These are phyloP conservation scores for Parasitella parasitica DNA, from an alignment of 371 early-diverging fungal genomes.

Conservation along the genomic window DNA sequence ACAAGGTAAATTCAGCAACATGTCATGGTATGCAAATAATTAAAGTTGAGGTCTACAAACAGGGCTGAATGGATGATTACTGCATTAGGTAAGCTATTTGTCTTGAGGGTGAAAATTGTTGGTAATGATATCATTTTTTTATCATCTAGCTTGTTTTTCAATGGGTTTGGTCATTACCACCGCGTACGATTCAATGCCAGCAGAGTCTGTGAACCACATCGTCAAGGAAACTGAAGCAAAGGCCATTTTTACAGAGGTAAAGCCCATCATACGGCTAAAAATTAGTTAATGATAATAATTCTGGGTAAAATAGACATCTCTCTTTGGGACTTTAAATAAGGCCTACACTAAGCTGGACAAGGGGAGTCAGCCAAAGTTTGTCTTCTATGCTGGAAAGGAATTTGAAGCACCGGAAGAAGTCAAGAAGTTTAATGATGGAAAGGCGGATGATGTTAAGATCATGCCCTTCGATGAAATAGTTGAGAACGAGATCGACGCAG, in stretches of 20 bases:
- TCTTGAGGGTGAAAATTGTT: not conserved
- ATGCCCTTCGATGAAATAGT: constrained; percentile 30
- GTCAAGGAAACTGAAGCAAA: constrained; percentile 72
- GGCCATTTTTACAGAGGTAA: constrained; percentile 75
- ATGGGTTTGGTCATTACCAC: constrained; percentile 78
- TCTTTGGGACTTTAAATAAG: constrained; percentile 34
- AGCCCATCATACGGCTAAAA: not conserved
- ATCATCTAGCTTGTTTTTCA: constrained; percentile 63
- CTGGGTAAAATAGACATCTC: constrained; percentile 16
- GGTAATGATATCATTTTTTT: not conserved
- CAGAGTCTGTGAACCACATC: constrained; percentile 71
- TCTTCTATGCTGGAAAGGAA: constrained; percentile 39
- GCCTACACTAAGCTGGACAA: constrained; percentile 23
- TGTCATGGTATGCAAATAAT: not conserved
- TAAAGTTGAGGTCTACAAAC: not conserved
- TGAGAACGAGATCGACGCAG: not conserved
- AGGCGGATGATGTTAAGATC: constrained; percentile 18
- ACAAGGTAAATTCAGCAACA: constrained; percentile 40
- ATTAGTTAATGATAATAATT: not conserved
- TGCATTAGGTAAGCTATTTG: constrained; percentile 44
- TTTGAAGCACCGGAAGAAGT: constrained; percentile 35
- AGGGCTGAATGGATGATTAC: constrained; percentile 58
- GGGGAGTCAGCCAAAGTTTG: constrained; percentile 25
- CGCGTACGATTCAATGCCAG: constrained; percentile 89
- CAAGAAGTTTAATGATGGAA: constrained; percentile 18